phyloP scores from a whole-genome alignment of 169 alveolate species.

The Eimeria praecox region DNA sequence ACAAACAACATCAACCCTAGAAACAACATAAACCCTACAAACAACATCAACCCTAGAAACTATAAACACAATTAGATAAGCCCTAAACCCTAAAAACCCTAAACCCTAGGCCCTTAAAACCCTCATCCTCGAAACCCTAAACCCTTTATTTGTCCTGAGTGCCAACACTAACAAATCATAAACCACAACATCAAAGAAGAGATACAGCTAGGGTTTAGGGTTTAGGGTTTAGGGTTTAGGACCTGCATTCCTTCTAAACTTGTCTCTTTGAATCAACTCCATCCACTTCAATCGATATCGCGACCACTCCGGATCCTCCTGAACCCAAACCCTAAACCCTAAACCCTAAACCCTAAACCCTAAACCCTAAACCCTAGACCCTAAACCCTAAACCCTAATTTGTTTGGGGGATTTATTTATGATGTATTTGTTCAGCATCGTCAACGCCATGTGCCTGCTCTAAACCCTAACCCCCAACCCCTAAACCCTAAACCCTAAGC shows the following conservation, averaged over 20 bases:
- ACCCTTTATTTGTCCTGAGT: neutral
- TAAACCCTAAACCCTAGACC: conserved; percentile 61
- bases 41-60: no score
- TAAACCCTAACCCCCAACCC: no score
- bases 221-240: neutral
- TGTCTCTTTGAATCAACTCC: conserved; percentile 82
- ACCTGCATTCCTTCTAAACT: conserved; percentile 79
- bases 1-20: no score
- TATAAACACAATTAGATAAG: no score
- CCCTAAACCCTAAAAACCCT: neutral
- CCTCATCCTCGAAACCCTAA: neutral
- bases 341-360: conserved; percentile 67
- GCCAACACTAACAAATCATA: neutral
- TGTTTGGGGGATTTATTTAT: no score
- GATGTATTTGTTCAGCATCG: no score
- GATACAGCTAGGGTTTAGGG: conserved; percentile 6
- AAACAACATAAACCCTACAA: no score
- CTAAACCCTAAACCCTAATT: conserved; percentile 15
- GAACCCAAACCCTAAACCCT: conserved; percentile 46
- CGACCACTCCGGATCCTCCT: conserved; percentile 82
- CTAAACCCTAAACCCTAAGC: conserved; percentile 6
- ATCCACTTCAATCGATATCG: conserved; percentile 79
- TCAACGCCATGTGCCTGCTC: no score
- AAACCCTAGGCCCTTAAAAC: neutral
- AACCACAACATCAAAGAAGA: neutral